phyloP scores from a whole-genome alignment of 2,329 filamentous ascomycete genomes.

The Aspergillus melleus region DNA sequence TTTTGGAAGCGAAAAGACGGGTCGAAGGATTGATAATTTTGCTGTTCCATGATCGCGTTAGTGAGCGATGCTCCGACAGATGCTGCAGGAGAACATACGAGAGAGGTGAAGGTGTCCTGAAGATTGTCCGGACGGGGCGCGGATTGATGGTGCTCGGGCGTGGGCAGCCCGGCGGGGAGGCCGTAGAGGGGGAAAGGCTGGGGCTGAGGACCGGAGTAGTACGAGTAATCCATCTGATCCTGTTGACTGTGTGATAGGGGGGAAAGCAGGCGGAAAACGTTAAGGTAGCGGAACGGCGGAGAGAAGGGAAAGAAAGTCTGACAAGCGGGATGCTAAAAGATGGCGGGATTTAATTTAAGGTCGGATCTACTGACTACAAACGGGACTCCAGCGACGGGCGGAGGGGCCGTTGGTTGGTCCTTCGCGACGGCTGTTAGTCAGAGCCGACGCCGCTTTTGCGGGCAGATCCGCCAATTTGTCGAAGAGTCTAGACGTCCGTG shows the following conservation, averaged over 20 bases:
- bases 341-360: neutral
- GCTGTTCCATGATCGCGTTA: neutral
- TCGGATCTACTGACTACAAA: neutral
- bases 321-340: neutral
- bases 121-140: slow-evolving; percentile 46
- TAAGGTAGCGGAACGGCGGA: too few relatives aligned
- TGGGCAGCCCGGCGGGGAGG: slow-evolving; percentile 47
- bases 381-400: neutral
- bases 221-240: slow-evolving; percentile 58
- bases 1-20: slow-evolving; percentile 38
- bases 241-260: neutral
- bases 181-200: slow-evolving; percentile 54
- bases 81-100: slow-evolving; percentile 17
- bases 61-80: neutral
- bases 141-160: slow-evolving; percentile 40
- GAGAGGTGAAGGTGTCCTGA: slow-evolving; percentile 41
- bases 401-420: neutral
- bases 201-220: slow-evolving; percentile 45
- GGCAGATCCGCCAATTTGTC: neutral
- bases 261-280: neutral
- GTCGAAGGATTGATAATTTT: slow-evolving; percentile 40
- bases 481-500: neutral
- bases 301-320: neutral
- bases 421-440: neutral
- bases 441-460: neutral